A percentile compares a stretch with the other conserved stretches of the same genome.
Evolutionary conservation across 176 grass and related monocot species (phyloP).

Genomic region (Luzula sylvatica): DNA sequence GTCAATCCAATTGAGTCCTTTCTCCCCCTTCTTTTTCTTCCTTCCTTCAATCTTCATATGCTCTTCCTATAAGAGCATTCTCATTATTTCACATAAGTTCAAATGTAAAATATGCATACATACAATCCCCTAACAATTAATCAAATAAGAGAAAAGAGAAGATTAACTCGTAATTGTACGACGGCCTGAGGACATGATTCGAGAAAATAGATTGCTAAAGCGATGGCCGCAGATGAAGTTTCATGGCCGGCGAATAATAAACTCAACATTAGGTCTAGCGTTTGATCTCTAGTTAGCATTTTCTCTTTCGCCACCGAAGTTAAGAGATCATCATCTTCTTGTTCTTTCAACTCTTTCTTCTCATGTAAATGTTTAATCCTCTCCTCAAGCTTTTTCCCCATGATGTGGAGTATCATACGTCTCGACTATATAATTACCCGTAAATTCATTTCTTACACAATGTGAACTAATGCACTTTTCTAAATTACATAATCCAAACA

Average conservation of each 20-base stretch:
- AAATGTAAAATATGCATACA: not conserved
- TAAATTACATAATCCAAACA: no score
- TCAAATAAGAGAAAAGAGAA: no score
- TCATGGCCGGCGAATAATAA: constrained; percentile 78
- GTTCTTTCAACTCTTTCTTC: constrained; percentile 3
- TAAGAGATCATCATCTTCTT: constrained; percentile 65
- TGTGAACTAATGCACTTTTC: no score
- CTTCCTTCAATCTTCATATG: constrained; percentile 50
- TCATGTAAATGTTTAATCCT: constrained; percentile 25
- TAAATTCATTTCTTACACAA: no score
- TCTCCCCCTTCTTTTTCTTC: constrained; percentile 34
- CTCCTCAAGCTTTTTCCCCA: constrained; percentile 57
- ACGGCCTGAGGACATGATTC: constrained; percentile 51
- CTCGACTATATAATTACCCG: constrained; percentile 28
- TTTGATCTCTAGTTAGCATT: constrained; percentile 51
- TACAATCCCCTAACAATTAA: no score
- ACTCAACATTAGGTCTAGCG: constrained; percentile 66
- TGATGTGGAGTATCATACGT: constrained; percentile 41
- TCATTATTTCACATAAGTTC: not conserved
- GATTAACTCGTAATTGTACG: constrained; percentile 37
- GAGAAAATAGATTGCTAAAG: constrained; percentile 69
- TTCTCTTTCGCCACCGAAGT: constrained; percentile 49
- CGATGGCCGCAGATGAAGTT: constrained; percentile 65
- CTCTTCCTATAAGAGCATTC: constrained; percentile 37
- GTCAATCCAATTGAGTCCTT: constrained; percentile 62